Evolutionary conservation across 345 rosid genomes (phyloP), one percentile per base, ranked within the genome.

Genomic region (Camelina sativa): DNA sequence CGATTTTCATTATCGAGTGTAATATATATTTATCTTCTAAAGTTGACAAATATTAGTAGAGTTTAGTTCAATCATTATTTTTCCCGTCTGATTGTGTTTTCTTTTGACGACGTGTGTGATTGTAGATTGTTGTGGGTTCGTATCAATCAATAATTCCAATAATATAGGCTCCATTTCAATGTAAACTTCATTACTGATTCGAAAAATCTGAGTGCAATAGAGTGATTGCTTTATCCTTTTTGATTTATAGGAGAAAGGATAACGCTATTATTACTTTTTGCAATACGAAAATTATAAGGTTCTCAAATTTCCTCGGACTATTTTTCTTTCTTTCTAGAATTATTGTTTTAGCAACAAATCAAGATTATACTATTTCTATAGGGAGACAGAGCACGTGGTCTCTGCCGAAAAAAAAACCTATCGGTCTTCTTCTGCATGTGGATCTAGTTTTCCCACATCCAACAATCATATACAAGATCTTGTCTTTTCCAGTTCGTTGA

Each of bases 341-440:
- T 65, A 56, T 56, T 46, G 61, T 37, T 32, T 25, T 48, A 66
- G 53, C 61, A 38, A 50, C 35, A 75, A 52, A 67, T 67, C 51
- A 12, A 66, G 59, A 58, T 38, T 75, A 1, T 75, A 23, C 35
- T 58, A 74, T 35, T 3, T 67, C 46, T 28, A 67, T 69, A 68
- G 16, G 61, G 40, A 51, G 69, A 54, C 77, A 43, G 25, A 23
- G 8, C 69, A 59, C 58, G 58, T 72, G 73, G 32, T 30, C 23
- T 34, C 51, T 30, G 50, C 62, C 62, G 41, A 12, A 50, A 17
- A 17, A 51, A 9, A 50, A 59, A 51, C 73, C 51, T 34, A 72
- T 72, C 62, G 64, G 52, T 57, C 30, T 13, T 63, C 50, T 66
- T 63, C 50, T 66, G 66, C 73, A 66, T 66, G 77, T 78, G 81